Evolutionary conservation across 2,329 filamentous ascomycete genomes (phyloP).

Genomic region (Chaetomium sp.): DNA sequence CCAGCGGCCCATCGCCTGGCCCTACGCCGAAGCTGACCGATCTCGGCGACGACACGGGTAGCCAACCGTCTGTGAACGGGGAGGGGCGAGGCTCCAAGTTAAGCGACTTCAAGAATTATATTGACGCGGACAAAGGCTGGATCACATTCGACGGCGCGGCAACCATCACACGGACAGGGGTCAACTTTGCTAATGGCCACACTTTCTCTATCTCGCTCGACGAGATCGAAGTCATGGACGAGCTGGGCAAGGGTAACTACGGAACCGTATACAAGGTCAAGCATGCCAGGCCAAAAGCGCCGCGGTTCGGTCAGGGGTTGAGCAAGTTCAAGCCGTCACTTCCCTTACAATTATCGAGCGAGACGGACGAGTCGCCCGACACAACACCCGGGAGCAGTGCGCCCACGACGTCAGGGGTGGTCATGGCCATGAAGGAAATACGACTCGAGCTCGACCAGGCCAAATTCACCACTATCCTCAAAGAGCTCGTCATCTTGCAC

Average conservation of each 20-base stretch:
- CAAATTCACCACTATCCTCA: conserved; percentile 95
- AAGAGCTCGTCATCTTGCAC: conserved; percentile 95
- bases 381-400: conserved; percentile 36
- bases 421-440: conserved; percentile 99
- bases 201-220: conserved; percentile 94
- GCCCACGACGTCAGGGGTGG: conserved; percentile 64
- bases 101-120: conserved; percentile 71
- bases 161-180: conserved; percentile 82
- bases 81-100: conserved; percentile 52
- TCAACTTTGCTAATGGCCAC: conserved; percentile 87
- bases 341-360: conserved; percentile 44
- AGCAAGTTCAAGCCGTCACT: conserved; percentile 49
- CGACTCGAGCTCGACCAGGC: conserved; percentile 92
- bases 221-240: conserved; percentile 89
- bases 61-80: conserved; percentile 41
- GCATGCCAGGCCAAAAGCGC: conserved; percentile 68
- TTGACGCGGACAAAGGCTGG: conserved; percentile 88
- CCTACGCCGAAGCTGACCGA: conserved; percentile 51
- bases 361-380: conserved; percentile 39
- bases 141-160: conserved; percentile 93
- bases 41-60: conserved; percentile 37
- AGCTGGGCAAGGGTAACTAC: conserved; percentile 97
- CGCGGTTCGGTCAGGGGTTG: conserved; percentile 62
- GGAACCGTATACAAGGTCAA: conserved; percentile 96
- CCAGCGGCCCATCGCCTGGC: conserved; percentile 35